Evolutionary conservation across 352 stramenopile species (phyloP), one percentile per base, ranked within the genome.

Genomic region (Globisporangium barbulae): DNA sequence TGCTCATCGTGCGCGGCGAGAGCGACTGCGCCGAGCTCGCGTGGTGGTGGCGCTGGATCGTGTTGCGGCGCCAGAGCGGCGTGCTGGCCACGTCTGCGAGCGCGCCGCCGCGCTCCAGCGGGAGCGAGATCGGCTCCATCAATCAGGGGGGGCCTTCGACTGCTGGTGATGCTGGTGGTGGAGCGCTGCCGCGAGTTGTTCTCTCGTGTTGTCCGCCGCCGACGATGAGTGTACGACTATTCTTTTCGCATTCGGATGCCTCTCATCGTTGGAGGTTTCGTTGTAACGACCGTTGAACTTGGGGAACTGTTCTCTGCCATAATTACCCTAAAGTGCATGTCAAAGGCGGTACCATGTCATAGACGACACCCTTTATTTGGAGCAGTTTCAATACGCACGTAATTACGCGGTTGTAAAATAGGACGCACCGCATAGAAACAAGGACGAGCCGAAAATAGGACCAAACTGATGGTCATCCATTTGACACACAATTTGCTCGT

Each of bases 121-220:
- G 78, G 37, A 86, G 68, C 50, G 78, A 77, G 25, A 73, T 72
- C 28, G 75, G 70, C 69, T 86, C 78, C 78, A 86, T 86, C 13
- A 9, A 5, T 44, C 12, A 44, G 37, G 7, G 9, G 10, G 19
- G 37, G 5, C 6, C 33, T 37, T 7, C 33, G 37, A 44, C 5
- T 44, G 37, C 37, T 44, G 37, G 37, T 44, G 35, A 1, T 39
- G 35, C 35, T 39, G 35, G 35, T 39, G 1, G 35, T 39, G 7
- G 35, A 13, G 35, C 7, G 3, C 35, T 39, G 35, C 25, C 33
- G 33, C 33, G 8, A 37, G 6, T 44, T 15, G 10, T 44, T 44
- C 37, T 44, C 37, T 44, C 37, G 37, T 44, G 37, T 8, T 19
- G 37, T 3, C 33, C 8, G 33, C 33, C 33, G 37, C 12, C 9